A percentile compares a stretch with the other conserved stretches of the same genome.
phyloP scores from a whole-genome alignment of 495 filamentous ascomycete species.

The Lasiosphaeria hispida region DNA sequence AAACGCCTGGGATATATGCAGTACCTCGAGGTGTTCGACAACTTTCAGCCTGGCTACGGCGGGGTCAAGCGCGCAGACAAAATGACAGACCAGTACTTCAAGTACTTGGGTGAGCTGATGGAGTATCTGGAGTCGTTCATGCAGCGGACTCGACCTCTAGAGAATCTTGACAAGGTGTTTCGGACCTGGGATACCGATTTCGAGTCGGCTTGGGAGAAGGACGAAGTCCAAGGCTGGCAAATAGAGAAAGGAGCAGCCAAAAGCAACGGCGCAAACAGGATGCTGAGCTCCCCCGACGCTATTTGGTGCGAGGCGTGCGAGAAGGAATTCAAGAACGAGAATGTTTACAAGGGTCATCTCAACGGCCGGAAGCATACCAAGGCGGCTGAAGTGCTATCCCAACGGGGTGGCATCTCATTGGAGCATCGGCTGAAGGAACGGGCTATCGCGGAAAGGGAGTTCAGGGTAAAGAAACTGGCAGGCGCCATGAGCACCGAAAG shows the following conservation, averaged over 20 bases:
- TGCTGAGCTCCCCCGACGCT: slow-evolving; percentile 63
- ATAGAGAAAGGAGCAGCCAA: slow-evolving; percentile 50
- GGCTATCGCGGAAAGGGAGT: slow-evolving; percentile 85
- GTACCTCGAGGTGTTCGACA: slow-evolving; percentile 86
- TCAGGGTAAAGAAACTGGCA: slow-evolving; percentile 72
- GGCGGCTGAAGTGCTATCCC: slow-evolving; percentile 61
- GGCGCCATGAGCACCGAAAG: slow-evolving; percentile 74
- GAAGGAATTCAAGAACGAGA: slow-evolving; percentile 93
- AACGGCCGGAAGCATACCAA: slow-evolving; percentile 88
- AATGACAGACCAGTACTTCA: slow-evolving; percentile 85
- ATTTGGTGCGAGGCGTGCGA: slow-evolving; percentile 87
- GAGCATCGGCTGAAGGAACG: slow-evolving; percentile 74
- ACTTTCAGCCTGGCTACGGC: slow-evolving; percentile 69
- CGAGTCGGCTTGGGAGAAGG: slow-evolving; percentile 73
- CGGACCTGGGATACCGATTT: slow-evolving; percentile 75
- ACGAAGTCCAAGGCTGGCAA: slow-evolving; percentile 78
- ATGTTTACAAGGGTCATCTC: slow-evolving; percentile 87
- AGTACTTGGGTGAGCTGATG: slow-evolving; percentile 76
- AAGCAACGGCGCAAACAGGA: slow-evolving; percentile 30
- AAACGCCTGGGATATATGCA: slow-evolving; percentile 86
- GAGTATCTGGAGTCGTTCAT: slow-evolving; percentile 85
- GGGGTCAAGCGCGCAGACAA: slow-evolving; percentile 76
- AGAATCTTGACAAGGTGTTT: slow-evolving; percentile 79
- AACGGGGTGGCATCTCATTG: slow-evolving; percentile 30
- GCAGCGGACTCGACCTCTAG: slow-evolving; percentile 72